Conservation (phyloP, 192 early-diverging fungal genomes). For the Jimgerdemannia lactiflua region DNA sequence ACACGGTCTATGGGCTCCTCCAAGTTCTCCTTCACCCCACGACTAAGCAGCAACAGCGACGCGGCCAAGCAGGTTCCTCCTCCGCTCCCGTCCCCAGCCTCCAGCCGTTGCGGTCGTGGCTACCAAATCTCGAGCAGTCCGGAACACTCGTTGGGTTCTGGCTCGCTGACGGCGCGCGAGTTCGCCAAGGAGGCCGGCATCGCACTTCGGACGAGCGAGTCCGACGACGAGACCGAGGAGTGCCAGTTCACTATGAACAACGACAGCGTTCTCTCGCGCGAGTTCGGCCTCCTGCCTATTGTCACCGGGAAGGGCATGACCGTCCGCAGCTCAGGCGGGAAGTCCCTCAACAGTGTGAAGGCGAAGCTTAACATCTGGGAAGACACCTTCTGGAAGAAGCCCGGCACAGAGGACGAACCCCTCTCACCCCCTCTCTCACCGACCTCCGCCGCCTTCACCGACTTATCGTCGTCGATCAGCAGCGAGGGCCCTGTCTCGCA, state of each 20-base stretch:
- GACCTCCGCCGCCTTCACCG: background rate
- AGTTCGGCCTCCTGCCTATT: background rate
- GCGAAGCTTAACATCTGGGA: background rate
- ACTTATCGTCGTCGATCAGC: background rate
- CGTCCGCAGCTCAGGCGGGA: background rate
- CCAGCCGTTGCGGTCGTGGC: background rate
- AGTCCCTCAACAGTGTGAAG: background rate
- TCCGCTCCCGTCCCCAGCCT: background rate
- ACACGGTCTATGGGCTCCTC: background rate
- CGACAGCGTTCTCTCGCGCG: background rate
- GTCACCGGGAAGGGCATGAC: background rate
- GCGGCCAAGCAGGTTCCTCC: too few species aligned
- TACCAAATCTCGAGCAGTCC: background rate
- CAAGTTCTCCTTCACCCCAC: background rate
- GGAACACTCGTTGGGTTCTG: background rate
- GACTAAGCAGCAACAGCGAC: background rate
- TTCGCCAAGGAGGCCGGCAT: background rate
- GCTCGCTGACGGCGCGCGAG: background rate
- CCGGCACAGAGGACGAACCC: background rate
- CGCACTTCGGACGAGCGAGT: background rate
- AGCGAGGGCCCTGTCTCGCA: background rate
- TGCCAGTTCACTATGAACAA: background rate
- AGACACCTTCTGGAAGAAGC: background rate
- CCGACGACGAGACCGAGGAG: background rate
- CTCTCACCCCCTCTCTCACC: background rate